Evolutionary conservation across 306 rosid species (phyloP).

Genomic region (Gastrolobium villosum): DNA sequence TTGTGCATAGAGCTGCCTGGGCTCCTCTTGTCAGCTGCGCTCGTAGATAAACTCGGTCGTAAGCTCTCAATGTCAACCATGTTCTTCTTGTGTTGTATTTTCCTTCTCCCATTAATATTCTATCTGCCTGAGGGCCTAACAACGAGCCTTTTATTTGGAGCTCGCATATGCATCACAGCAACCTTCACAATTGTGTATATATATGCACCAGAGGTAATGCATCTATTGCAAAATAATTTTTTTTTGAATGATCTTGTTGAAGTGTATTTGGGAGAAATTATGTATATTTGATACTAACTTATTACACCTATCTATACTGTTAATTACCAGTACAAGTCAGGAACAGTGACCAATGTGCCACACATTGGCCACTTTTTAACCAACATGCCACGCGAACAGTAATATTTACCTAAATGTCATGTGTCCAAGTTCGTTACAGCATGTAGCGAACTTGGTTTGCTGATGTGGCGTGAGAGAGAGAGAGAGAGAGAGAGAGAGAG

Average conservation of each 20-base stretch:
- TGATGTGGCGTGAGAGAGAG: too few relatives aligned
- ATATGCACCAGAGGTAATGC: slow-evolving; percentile 96
- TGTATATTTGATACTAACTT: background rate
- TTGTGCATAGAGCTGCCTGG: slow-evolving; percentile 89
- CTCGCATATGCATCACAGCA: slow-evolving; percentile 92
- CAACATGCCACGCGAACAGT: too few relatives aligned
- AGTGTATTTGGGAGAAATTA: slow-evolving; percentile 11
- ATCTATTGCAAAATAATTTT: slow-evolving; percentile 21
- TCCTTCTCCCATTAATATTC: slow-evolving; percentile 84
- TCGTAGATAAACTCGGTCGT: slow-evolving; percentile 88
- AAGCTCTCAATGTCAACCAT: slow-evolving; percentile 86
- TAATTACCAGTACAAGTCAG: slow-evolving; percentile 5
- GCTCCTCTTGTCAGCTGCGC: slow-evolving; percentile 79
- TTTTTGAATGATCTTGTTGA: slow-evolving; percentile 34
- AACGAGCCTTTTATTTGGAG: slow-evolving; percentile 88
- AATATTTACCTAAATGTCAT: too few relatives aligned
- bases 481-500: too few relatives aligned
- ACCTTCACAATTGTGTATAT: slow-evolving; percentile 88
- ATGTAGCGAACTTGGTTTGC: too few relatives aligned
- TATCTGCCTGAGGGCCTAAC: slow-evolving; percentile 70
- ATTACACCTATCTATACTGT: slow-evolving; percentile 16
- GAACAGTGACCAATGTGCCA: too few relatives aligned
- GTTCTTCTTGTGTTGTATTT: slow-evolving; percentile 81
- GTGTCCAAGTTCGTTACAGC: too few relatives aligned
- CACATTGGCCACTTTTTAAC: too few relatives aligned